A percentile compares a stretch with the other conserved stretches of the same genome.
These are phyloP conservation scores for Porodaedalea pini DNA, from an alignment of 1,284 basidiomycete species.

Conservation along the genomic window DNA sequence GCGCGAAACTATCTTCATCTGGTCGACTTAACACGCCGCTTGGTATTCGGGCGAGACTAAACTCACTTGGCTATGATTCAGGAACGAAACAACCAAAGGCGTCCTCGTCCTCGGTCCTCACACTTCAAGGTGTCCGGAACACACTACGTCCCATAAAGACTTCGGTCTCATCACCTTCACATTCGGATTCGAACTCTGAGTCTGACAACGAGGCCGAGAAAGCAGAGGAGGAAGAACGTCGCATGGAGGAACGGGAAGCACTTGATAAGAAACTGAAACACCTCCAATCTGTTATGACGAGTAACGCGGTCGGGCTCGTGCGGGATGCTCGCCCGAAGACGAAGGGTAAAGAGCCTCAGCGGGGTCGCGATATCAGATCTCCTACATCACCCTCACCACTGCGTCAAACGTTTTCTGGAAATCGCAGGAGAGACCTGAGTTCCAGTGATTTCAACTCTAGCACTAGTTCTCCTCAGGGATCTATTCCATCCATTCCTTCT, in stretches of 20 bases:
- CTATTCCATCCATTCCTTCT: constrained; percentile 75
- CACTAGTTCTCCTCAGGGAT: constrained; percentile 65
- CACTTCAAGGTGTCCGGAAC: constrained; percentile 49
- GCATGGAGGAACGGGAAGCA: constrained; percentile 62
- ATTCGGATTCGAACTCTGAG: constrained; percentile 44
- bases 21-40: constrained; percentile 47
- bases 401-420: constrained; percentile 52
- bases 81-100: constrained; percentile 46
- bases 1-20: constrained; percentile 32
- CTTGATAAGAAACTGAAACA: constrained; percentile 62
- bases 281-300: constrained; percentile 67
- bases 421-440: constrained; percentile 17
- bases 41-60: constrained; percentile 63
- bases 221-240: constrained; percentile 63
- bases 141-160: constrained; percentile 22
- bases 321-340: constrained; percentile 39
- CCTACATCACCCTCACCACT: constrained; percentile 35
- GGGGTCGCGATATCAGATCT: constrained; percentile 46
- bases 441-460: constrained; percentile 41
- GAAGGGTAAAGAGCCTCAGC: constrained; percentile 37
- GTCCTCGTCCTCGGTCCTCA: constrained; percentile 63
- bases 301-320: constrained; percentile 67
- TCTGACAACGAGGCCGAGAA: constrained; percentile 52
- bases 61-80: constrained; percentile 54
- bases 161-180: constrained; percentile 40